Base-by-base conservation (phyloP, 257 asterid genomes). In the Solanum raphanifolium region DNA sequence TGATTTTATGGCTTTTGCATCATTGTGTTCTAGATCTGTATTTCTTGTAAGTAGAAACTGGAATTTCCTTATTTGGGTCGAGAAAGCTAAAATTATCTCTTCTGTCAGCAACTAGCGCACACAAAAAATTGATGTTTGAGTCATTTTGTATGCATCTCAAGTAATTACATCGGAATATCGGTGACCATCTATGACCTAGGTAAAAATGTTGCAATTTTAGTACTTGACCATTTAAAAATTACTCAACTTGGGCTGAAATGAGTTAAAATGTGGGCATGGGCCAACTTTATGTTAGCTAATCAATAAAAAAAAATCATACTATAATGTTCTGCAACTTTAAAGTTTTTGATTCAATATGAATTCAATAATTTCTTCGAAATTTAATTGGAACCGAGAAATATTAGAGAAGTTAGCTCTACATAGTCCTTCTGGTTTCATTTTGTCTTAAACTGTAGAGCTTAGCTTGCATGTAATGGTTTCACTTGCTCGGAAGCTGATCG, bases 381-480 rank as follows among this genome's bases (percentile, higher is more conserved):
- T 38, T 9, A 38, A 34, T 32, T 32, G 35, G 35, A 32, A 32
- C 35, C 20, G 35, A 32, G 31, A 39, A 23, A 23, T 38, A 6
- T 13, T 6, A 38, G 0, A 38, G 83, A 13, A 75, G 58, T 38
- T 38, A 23, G 31, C 13, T 76, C 18, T 74, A 5, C 83, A 10
- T 35, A 3, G 83, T 75, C 18, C 32, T 39, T 78, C 15, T n/a
- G 85, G 36, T 41, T 79, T 78, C 84, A 39, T 78, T 41, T 13
- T n/a, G 35, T 78, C 48, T 75, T 20, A 0, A 39, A n/a, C 23
- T 76, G 6, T 2, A 41, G n/a, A 78, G 5, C 36, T 41, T 43
- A 43, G n/a, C 35, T 32, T 60, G 68, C 88, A 87, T 87, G 90
- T 62, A 88, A 95, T 95, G 98, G 91, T 84, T 93, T 92, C 94